Evolutionary conservation across 768 basidiomycete species (phyloP).

Genomic region (Tylopilus balloui): DNA sequence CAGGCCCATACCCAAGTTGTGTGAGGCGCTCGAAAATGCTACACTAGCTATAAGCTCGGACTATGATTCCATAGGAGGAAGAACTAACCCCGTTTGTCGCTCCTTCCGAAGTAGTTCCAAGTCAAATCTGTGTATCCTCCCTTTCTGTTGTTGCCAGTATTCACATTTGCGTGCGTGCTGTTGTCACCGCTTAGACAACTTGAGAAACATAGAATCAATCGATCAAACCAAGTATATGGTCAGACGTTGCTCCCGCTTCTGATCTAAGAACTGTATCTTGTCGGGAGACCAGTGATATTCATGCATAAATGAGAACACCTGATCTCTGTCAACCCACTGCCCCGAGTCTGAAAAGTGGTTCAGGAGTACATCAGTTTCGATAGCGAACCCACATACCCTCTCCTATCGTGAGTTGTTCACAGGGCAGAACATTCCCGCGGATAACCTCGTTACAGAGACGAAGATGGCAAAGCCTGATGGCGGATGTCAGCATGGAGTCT

Average conservation of each 20-base stretch:
- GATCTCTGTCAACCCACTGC: slow-evolving; percentile 11
- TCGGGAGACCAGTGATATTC: slow-evolving; percentile 4
- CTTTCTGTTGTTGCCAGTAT: slow-evolving; percentile 11
- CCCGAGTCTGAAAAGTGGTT: not conserved
- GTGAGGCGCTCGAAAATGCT: slow-evolving; percentile 19
- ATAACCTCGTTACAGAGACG: not conserved
- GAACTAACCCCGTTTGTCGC: slow-evolving; percentile 8
- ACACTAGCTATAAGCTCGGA: not conserved
- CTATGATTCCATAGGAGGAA: not conserved
- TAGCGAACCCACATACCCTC: slow-evolving; percentile 4
- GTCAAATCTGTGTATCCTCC: slow-evolving; percentile 9
- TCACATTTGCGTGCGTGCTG: slow-evolving; percentile 12
- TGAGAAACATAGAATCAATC: not conserved
- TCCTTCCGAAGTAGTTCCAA: slow-evolving; percentile 7
- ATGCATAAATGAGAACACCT: slow-evolving; percentile 3
- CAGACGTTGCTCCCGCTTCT: not conserved
- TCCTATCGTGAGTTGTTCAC: not conserved
- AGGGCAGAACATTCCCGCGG: not conserved
- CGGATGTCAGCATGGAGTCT: not conserved
- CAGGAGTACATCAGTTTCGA: not conserved
- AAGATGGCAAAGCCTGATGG: slow-evolving; percentile 1
- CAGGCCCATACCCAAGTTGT: slow-evolving; percentile 11
- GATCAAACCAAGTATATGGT: slow-evolving; percentile 3
- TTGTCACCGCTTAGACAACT: not conserved
- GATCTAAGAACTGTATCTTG: slow-evolving; percentile 4